These are phyloP conservation scores for Mesembryanthemum crystallinum DNA, from an alignment of 148 eudicot species.

Conservation along the genomic window DNA sequence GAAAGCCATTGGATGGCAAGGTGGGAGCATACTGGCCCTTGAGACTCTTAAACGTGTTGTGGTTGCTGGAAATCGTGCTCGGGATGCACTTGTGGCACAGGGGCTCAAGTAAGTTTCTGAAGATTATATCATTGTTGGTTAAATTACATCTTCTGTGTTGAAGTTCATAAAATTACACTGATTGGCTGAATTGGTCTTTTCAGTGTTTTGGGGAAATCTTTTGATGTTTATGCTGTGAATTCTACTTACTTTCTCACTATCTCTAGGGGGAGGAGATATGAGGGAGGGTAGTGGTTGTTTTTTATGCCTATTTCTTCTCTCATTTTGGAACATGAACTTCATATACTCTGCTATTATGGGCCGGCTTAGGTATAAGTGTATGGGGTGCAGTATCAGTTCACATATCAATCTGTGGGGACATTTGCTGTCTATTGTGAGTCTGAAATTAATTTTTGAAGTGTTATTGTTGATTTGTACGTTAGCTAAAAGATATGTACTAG, in stretches of 20 bases:
- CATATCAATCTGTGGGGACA: not conserved
- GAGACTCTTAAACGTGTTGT: conserved; percentile 97
- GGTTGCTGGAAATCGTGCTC: conserved; percentile 97
- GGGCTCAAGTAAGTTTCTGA: conserved; percentile 81
- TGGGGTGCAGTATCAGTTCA: not conserved
- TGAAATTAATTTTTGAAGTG: not conserved
- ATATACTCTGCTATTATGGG: not conserved
- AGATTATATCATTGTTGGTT: not conserved
- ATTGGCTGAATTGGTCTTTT: not conserved
- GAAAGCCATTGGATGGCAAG: conserved; percentile 99
- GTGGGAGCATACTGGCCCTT: conserved; percentile 95
- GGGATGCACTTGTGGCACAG: conserved; percentile 98
- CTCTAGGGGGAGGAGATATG: not conserved
- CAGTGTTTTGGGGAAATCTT: not conserved
- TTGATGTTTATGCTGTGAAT: not conserved
- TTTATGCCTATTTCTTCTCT: not conserved
- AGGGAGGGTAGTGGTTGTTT: not conserved
- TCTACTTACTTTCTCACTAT: not conserved
- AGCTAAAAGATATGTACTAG: not conserved
- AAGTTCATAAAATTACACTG: not conserved
- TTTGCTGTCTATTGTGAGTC: not conserved
- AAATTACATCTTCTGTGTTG: not conserved
- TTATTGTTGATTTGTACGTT: not conserved
- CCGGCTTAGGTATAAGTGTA: not conserved
- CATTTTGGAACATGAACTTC: not conserved